Base-by-base conservation (phyloP, 306 rosid genomes). In the Dalbergia cultrata region DNA sequence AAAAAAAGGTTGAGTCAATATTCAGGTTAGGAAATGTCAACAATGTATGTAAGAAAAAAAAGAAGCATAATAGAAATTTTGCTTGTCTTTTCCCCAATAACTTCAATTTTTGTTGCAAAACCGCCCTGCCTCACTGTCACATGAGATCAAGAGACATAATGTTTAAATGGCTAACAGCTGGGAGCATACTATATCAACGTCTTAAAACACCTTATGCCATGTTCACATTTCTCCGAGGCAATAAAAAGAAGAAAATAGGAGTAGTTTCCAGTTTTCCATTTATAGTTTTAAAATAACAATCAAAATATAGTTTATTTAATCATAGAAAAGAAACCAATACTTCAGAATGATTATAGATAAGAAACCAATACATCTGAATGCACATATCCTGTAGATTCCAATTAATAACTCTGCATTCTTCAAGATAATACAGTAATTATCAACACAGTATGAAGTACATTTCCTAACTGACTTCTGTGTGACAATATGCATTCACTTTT, bases 1-100 rank as follows among this genome's bases (percentile, higher is more conserved):
- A 78, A 34, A 64, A 26, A 26, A 26, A 26, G 31, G 31, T 86
- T 90, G 96, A 77, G 96, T 95, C 89, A 81, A 67, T 80, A 81
- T 79, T 90, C 99, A 93, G 90, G 66, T 78, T 83, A 84, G 78
- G 41, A 64, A 26, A 26, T 26, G 31, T 26, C 3, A 26, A 26
- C 31, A 26, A 1, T 26, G 31, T 68, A 66, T 71, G 65, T 26
- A 26, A 26, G 31, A 26, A 26, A 74, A 31, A 57, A 50, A 56
- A 56, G 16, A 76, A 80, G 34, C 12, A 65, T 34, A 44, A 35
- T 73, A 61, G 74, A 7, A 85, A 69, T 64, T 41, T 64, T 67
- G 81, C 47, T 63, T 47, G 57, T 65, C 47, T 63, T 47, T 70
- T 58, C 61, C 56, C 44, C 12, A 4, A 47, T 59, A 70, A 70